Evolutionary conservation across 139 green algal species (phyloP), one percentile per base, ranked within the genome.

Genomic region (Picochlorum sp.): DNA sequence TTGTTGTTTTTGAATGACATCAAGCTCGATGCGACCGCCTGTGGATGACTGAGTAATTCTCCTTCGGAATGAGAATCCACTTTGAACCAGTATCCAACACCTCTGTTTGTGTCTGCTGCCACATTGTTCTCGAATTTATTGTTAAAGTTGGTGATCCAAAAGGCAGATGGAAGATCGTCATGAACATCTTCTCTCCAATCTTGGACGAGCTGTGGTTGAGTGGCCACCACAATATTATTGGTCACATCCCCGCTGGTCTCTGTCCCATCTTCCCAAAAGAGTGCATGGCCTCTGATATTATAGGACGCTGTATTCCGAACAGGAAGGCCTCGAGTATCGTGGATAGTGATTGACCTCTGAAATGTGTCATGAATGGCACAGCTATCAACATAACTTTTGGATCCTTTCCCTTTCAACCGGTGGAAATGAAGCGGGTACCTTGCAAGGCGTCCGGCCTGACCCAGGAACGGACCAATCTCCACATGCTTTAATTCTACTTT

Each of bases 121-220:
- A 54, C 47, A 54, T 54, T 54, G 47, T 21, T 21, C 47, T 54
- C 47, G n/a, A 54, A 54, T 54, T 54, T 54, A 24, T 54, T 54
- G 4, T 54, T 54, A 18, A 20, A 21, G 2, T 54, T 54, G 16
- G 47, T 54, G 47, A 54, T 21, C 47, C 47, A 54, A 13, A 54
- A 54, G 15, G 47, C 47, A 26, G 47, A 54, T 26, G 47, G 47
- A 54, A 54, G 47, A 4, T 54, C 47, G 3, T 54, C 47, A 0
- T 54, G 47, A 3, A 54, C 47, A 24, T 54, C 47, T 0, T 54
- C 47, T 21, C 47, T 54, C 47, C 47, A 54, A 54, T 54, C 47
- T 0, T 54, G 47, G 47, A 54, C 15, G 18, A 54, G 47, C 6
- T 54, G 47, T 13, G 47, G 47, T 21, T 54, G 47, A 54, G 47